phyloP scores from a whole-genome alignment of 306 rosid genomes.

The Castanea sativa region DNA sequence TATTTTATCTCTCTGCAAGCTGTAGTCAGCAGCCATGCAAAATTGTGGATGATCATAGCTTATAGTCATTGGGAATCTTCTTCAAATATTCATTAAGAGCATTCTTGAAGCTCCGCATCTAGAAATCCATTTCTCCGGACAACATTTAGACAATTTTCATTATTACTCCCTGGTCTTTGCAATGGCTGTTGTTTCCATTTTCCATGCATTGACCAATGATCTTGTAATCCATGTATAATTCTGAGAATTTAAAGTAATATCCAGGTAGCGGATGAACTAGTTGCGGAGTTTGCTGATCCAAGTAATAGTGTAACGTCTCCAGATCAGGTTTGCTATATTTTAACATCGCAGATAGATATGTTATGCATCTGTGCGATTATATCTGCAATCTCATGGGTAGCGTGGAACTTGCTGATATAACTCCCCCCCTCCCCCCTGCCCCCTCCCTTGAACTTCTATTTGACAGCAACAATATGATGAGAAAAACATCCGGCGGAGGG shows the following conservation, averaged over 20 bases:
- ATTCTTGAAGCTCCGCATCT: not conserved
- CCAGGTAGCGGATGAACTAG: slow-evolving; percentile 99
- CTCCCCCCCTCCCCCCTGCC: slow-evolving; percentile 12
- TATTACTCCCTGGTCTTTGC: not conserved
- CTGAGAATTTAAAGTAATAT: slow-evolving; percentile 26
- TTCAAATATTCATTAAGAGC: not conserved
- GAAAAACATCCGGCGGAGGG: slow-evolving; percentile 94
- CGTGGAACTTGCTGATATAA: slow-evolving; percentile 2
- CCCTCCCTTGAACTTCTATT: slow-evolving; percentile 15
- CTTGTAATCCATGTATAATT: not conserved
- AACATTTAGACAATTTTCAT: not conserved
- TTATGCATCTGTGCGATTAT: slow-evolving; percentile 17
- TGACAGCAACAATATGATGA: slow-evolving; percentile 97
- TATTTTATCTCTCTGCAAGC: not conserved
- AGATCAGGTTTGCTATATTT: slow-evolving; percentile 71
- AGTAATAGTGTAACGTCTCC: slow-evolving; percentile 59
- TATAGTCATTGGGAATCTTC: not conserved
- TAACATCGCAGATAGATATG: not conserved
- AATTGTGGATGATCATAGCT: not conserved
- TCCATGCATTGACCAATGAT: not conserved
- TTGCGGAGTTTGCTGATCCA: slow-evolving; percentile 90
- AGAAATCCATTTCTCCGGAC: not conserved
- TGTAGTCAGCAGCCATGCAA: not conserved
- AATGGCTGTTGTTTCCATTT: not conserved
- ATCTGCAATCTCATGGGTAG: slow-evolving; percentile 11